Percentiles rank a stretch among this genome's conserved stretches.
These are phyloP conservation scores for Claviceps capensis DNA, from an alignment of 2,329 filamentous ascomycete genomes.

Conservation along the genomic window DNA sequence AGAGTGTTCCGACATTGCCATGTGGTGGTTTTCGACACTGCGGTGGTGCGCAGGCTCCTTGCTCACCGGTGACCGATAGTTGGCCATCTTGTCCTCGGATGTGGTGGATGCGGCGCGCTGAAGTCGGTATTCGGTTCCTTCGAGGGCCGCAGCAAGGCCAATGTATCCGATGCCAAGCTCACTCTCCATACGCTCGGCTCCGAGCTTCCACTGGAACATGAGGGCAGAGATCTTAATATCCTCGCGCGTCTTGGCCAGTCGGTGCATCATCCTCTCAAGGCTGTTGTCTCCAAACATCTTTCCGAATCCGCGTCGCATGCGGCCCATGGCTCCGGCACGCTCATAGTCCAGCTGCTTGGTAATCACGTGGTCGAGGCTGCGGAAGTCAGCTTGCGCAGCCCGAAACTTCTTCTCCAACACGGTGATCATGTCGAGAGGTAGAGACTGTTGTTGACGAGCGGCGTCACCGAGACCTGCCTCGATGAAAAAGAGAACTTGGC, in stretches of 20 bases:
- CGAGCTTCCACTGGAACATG: constrained; percentile 52
- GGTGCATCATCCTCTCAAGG: constrained; percentile 43
- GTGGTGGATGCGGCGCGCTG: constrained; percentile 5
- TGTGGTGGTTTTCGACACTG: constrained; percentile 5
- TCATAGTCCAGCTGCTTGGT: constrained; percentile 48
- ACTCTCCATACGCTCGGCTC: constrained; percentile 42
- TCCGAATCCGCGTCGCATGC: constrained; percentile 45
- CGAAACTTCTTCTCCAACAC: constrained; percentile 53
- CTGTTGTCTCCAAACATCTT: constrained; percentile 50
- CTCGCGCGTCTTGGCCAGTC: constrained; percentile 44
- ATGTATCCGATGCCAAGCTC: constrained; percentile 54
- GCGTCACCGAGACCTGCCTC: constrained; percentile 49
- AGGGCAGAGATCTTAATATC: constrained; percentile 49
- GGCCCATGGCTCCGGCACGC: constrained; percentile 44
- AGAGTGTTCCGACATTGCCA: neutral
- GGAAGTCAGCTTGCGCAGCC: constrained; percentile 46
- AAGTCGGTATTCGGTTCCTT: constrained; percentile 21
- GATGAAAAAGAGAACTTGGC: constrained; percentile 53
- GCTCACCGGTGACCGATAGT: neutral
- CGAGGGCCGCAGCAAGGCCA: constrained; percentile 49
- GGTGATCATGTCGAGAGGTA: constrained; percentile 46
- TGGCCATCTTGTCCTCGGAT: constrained; percentile 6
- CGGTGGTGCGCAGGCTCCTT: constrained; percentile 1
- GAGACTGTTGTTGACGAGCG: constrained; percentile 32
- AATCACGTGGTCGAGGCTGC: constrained; percentile 49